phyloP scores from a whole-genome alignment of 768 basidiomycete genomes.

The Mycena alexandri region DNA sequence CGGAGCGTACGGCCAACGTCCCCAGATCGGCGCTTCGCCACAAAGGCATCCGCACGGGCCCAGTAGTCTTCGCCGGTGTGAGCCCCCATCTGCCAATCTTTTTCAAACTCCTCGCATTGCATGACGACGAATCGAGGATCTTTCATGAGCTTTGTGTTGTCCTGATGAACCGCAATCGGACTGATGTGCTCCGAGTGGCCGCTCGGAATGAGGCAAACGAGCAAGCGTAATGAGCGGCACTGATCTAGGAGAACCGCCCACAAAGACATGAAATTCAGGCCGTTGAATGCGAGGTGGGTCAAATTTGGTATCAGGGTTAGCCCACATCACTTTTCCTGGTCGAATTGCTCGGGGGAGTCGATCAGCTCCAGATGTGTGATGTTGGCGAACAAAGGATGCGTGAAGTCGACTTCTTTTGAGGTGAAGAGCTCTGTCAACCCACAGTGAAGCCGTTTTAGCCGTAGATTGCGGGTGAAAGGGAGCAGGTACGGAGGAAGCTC shows the following conservation, averaged over 20 bases:
- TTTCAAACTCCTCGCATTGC: slow-evolving; percentile 4
- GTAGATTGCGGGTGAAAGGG: background rate
- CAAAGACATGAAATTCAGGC: background rate
- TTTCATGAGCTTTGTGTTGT: background rate
- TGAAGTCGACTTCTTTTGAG: background rate
- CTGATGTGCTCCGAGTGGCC: background rate
- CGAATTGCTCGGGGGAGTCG: background rate
- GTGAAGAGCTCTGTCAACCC: background rate
- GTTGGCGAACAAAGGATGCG: slow-evolving; percentile 1
- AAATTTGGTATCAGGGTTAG: background rate
- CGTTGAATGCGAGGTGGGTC: slow-evolving; percentile 5
- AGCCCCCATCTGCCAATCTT: slow-evolving; percentile 10
- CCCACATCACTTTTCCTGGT: background rate
- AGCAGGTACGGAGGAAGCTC: background rate
- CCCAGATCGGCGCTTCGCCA: background rate
- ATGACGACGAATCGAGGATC: background rate
- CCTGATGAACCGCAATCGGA: background rate
- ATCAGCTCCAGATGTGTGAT: slow-evolving; percentile 10
- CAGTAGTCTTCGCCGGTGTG: background rate
- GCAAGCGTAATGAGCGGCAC: background rate
- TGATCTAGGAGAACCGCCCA: background rate
- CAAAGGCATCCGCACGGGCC: background rate
- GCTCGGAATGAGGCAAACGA: background rate
- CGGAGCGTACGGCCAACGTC: background rate
- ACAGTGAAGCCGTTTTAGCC: slow-evolving; percentile 4